Conservation (phyloP, 805 yeast genomes). For the Lachancea mirantina region DNA sequence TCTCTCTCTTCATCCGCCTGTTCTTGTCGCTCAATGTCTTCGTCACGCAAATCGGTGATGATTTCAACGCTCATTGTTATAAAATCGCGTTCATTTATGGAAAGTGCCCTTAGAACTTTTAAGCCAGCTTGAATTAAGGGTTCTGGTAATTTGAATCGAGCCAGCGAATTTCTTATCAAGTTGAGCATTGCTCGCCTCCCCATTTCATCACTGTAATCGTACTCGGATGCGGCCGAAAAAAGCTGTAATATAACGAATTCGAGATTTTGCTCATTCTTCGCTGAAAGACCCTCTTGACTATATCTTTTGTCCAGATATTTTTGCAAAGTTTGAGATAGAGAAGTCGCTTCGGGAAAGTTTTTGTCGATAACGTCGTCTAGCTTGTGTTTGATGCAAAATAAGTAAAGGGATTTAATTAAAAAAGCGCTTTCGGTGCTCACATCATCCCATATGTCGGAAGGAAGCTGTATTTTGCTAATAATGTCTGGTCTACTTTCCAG, state of each 20-base stretch:
- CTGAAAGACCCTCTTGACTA: conserved; percentile 4
- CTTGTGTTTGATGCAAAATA: conserved; percentile 51
- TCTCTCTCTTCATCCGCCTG: conserved; percentile 16
- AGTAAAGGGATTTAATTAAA: conserved; percentile 58
- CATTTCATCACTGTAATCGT: conserved; percentile 84
- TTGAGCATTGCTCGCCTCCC: conserved; percentile 75
- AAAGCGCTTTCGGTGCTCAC: conserved; percentile 72
- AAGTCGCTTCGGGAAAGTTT: conserved; percentile 73
- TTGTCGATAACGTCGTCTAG: conserved; percentile 51
- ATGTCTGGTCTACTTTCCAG: conserved; percentile 57
- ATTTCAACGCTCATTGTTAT: conserved; percentile 79
- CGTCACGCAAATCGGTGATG: conserved; percentile 76
- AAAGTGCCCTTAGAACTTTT: conserved; percentile 58
- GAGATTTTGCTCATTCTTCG: conserved; percentile 45
- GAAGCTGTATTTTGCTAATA: conserved; percentile 51
- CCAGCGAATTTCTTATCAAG: conserved; percentile 50
- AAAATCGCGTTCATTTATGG: conserved; percentile 78
- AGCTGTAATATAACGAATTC: conserved; percentile 75
- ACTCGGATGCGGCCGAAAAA: conserved; percentile 54
- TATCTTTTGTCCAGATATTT: conserved; percentile 48
- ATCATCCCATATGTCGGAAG: conserved; percentile 59
- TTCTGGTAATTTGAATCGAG: conserved; percentile 51
- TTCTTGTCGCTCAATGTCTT: conserved; percentile 38
- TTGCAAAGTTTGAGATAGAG: conserved; percentile 52
- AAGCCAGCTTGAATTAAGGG: conserved; percentile 48